phyloP scores from a whole-genome alignment of 441 rosid genomes.

The Gossypium schwendimanii region DNA sequence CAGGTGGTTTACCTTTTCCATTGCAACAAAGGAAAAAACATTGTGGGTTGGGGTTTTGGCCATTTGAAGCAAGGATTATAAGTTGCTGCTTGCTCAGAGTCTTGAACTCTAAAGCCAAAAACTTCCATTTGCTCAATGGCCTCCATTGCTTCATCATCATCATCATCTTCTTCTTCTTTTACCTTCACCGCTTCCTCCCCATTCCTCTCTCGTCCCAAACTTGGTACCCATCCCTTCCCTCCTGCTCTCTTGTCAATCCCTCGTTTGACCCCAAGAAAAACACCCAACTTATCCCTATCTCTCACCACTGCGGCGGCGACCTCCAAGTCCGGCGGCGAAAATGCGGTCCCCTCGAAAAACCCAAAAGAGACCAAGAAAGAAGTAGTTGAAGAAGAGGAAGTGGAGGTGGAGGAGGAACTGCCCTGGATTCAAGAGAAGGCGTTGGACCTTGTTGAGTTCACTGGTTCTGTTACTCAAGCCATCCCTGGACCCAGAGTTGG shows the following conservation, averaged over 20 bases:
- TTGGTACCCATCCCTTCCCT: constrained; percentile 13
- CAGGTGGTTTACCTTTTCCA: too few relatives aligned
- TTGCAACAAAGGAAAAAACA: background rate
- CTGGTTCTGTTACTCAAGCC: constrained; percentile 89
- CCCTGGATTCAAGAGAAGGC: constrained; percentile 95
- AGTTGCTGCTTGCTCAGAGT: background rate
- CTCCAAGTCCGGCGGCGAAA: constrained; percentile 25
- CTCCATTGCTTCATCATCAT: constrained; percentile 16
- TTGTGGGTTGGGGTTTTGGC: background rate
- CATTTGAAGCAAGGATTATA: background rate
- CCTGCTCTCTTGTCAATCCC: constrained; percentile 16
- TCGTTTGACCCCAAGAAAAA: constrained; percentile 12
- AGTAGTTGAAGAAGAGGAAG: constrained; percentile 34
- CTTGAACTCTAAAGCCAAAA: background rate
- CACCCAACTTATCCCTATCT: constrained; percentile 14
- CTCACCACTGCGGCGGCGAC: constrained; percentile 22
- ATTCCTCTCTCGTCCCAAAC: constrained; percentile 20
- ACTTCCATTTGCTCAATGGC: constrained; percentile 10
- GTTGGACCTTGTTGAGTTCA: constrained; percentile 83
- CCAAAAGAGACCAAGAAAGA: constrained; percentile 22
- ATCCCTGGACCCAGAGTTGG: constrained; percentile 96
- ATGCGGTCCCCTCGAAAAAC: background rate
- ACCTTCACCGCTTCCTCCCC: constrained; percentile 13
- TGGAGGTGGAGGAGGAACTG: constrained; percentile 66
- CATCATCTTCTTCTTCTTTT: background rate